Conservation (phyloP, 2,329 filamentous ascomycete species). For the Aspergillus fructus region DNA sequence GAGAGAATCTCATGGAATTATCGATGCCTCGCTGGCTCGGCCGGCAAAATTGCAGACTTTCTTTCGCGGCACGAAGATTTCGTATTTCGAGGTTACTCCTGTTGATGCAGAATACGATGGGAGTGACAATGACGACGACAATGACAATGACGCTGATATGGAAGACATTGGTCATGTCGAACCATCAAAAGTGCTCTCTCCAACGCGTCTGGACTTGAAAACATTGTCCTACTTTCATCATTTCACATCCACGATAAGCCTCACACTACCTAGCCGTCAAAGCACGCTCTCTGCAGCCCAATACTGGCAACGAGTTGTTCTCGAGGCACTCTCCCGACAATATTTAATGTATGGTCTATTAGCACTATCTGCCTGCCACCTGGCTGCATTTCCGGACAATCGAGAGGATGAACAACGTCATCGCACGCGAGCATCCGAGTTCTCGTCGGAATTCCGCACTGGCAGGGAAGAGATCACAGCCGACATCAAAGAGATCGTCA, state of each 20-base stretch:
- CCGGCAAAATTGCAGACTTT: slow-evolving; percentile 10
- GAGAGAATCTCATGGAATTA: slow-evolving; percentile 1
- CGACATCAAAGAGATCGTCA: not conserved
- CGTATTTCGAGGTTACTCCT: slow-evolving; percentile 11
- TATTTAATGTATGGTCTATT: slow-evolving; percentile 10
- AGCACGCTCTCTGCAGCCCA: not conserved
- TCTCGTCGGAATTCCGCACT: not conserved
- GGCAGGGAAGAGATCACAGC: not conserved
- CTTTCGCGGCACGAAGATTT: slow-evolving; percentile 9
- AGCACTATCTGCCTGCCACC: slow-evolving; percentile 4
- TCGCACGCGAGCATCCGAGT: not conserved
- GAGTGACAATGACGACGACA: not conserved
- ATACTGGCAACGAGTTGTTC: slow-evolving; percentile 3
- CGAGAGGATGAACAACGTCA: not conserved
- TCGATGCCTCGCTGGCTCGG: not conserved
- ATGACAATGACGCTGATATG: not conserved
- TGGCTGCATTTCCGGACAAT: not conserved
- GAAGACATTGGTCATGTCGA: not conserved
- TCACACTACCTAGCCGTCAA: not conserved
- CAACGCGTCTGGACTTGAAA: not conserved
- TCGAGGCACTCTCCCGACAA: not conserved
- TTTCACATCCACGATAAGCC: not conserved
- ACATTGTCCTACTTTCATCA: slow-evolving; percentile 11
- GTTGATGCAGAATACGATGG: not conserved
- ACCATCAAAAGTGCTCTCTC: too few species aligned